phyloP scores from a whole-genome alignment of 345 rosid genomes.

The Aegle marmelos region DNA sequence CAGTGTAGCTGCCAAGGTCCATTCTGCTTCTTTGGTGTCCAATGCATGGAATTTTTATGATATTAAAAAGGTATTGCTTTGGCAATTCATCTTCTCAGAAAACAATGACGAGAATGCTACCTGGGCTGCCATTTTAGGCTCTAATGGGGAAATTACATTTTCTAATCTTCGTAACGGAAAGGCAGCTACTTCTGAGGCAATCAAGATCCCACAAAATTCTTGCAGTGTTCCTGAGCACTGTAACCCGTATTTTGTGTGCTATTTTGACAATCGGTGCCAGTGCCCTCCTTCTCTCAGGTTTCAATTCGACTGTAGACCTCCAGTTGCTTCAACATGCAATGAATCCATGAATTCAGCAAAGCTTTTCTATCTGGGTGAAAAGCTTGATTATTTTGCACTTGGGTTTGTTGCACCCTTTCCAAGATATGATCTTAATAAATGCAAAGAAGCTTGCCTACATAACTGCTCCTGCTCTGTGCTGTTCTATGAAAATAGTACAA shows the following conservation, averaged over 20 bases:
- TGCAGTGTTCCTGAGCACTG: slow-evolving; percentile 47
- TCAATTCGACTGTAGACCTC: slow-evolving; percentile 26
- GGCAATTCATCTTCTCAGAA: slow-evolving; percentile 35
- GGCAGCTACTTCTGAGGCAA: slow-evolving; percentile 21
- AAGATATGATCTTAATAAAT: slow-evolving; percentile 28
- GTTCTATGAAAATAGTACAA: slow-evolving; percentile 40
- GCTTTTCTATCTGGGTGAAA: slow-evolving; percentile 34
- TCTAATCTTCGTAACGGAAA: slow-evolving; percentile 28
- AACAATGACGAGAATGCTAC: slow-evolving; percentile 32
- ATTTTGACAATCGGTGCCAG: slow-evolving; percentile 31
- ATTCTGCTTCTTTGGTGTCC: slow-evolving; percentile 30
- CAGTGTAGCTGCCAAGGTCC: slow-evolving; percentile 29
- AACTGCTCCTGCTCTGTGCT: slow-evolving; percentile 50
- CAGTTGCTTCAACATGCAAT: slow-evolving; percentile 25
- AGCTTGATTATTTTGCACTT: slow-evolving; percentile 54
- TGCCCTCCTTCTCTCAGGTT: slow-evolving; percentile 34
- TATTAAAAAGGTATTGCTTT: slow-evolving; percentile 27
- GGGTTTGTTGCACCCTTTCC: slow-evolving; percentile 32
- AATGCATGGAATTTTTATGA: slow-evolving; percentile 58
- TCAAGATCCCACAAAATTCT: slow-evolving; percentile 34
- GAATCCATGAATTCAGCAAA: slow-evolving; percentile 13
- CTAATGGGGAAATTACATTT: slow-evolving; percentile 39
- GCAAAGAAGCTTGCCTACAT: slow-evolving; percentile 44
- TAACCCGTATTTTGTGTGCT: slow-evolving; percentile 31
- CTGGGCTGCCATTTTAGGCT: slow-evolving; percentile 37